Conservation (phyloP, 805 yeast species). For the Candida alai region DNA sequence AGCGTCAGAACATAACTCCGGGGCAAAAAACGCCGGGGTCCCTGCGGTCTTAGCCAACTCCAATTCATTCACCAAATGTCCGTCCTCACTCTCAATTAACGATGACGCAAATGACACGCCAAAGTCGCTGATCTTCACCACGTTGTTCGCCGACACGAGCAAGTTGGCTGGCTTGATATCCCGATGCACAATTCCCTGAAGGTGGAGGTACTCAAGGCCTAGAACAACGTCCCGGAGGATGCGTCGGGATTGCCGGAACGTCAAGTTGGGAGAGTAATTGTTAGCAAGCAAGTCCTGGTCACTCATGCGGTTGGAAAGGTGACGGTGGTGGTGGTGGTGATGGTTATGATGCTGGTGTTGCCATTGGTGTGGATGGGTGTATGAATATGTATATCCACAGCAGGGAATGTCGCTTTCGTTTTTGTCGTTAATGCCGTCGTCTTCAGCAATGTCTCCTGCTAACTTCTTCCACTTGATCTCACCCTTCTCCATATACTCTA, state of each 20-base stretch:
- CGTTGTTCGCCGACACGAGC: conserved; percentile 61
- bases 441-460: conserved; percentile 6
- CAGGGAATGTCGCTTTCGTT: conserved; percentile 42
- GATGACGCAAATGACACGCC: conserved; percentile 82
- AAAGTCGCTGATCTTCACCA: conserved; percentile 92
- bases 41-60: conserved; percentile 96
- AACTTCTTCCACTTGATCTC: conserved; percentile 75
- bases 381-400: conserved; percentile 16
- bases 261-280: conserved; percentile 52
- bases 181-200: conserved; percentile 88
- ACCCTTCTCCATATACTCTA: conserved; percentile 87
- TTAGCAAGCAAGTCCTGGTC: conserved; percentile 21
- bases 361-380: not conserved
- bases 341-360: not conserved
- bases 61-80: conserved; percentile 46
- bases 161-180: conserved; percentile 95
- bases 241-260: conserved; percentile 62
- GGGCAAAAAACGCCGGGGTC: conserved; percentile 95
- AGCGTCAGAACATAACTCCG: conserved; percentile 64
- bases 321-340: conserved; percentile 9
- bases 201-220: conserved; percentile 87
- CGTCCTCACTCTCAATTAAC: conserved; percentile 42
- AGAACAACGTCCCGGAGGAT: conserved; percentile 79
- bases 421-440: conserved; percentile 20
- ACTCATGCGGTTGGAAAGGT: conserved; percentile 5